A percentile compares a stretch with the other conserved stretches of the same genome.
These are phyloP conservation scores for Aspergillus sp. DNA, from an alignment of 2,329 filamentous ascomycete species.

Conservation along the genomic window DNA sequence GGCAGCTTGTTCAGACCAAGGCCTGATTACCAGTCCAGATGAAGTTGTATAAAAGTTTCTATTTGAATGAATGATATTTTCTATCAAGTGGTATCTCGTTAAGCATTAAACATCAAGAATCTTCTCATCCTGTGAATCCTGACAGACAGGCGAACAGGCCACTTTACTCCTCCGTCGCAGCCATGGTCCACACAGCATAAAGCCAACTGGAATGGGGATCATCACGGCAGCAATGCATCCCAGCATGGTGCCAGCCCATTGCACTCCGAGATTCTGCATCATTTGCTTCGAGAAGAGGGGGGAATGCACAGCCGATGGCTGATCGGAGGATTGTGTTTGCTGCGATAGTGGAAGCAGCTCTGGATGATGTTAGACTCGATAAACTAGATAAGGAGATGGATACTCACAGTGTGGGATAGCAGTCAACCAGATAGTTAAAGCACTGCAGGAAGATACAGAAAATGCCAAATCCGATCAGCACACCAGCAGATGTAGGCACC, in stretches of 20 bases:
- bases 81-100: too few species aligned
- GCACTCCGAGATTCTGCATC: slow-evolving; percentile 17
- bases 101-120: too few species aligned
- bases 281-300: slow-evolving; percentile 16
- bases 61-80: too few species aligned
- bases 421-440: slow-evolving; percentile 18
- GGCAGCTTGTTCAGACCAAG: too few species aligned
- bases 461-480: slow-evolving; percentile 18
- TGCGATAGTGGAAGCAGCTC: slow-evolving; percentile 17
- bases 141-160: neutral
- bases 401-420: slow-evolving; percentile 14
- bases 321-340: slow-evolving; percentile 20
- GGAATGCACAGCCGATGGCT: slow-evolving; percentile 13
- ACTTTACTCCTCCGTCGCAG: slow-evolving; percentile 12
- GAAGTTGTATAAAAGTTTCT: too few species aligned
- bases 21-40: too few species aligned
- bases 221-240: slow-evolving; percentile 16
- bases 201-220: slow-evolving; percentile 16
- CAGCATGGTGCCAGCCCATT: slow-evolving; percentile 15
- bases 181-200: slow-evolving; percentile 9
- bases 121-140: too few species aligned
- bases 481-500: slow-evolving; percentile 14
- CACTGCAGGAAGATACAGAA: slow-evolving; percentile 19
- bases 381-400: neutral
- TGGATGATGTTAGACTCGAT: neutral